These are phyloP conservation scores for Symbiodinium pilosum DNA, from an alignment of 73 alveolate genomes.

Conservation along the genomic window DNA sequence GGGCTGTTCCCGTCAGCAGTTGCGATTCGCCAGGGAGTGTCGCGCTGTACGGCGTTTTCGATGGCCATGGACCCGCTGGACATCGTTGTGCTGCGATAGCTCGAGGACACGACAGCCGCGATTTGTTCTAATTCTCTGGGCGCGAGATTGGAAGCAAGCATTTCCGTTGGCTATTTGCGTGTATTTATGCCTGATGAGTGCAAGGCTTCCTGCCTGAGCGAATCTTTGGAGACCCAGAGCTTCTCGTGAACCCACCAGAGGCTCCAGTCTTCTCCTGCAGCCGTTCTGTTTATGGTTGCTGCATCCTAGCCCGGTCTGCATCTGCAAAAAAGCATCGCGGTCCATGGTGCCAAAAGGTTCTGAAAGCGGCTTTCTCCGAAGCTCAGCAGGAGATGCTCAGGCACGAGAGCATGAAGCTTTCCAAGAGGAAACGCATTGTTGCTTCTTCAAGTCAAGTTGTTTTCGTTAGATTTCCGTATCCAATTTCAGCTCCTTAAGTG, in stretches of 20 bases:
- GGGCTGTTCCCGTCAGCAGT: no score
- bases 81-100: constrained; percentile 92
- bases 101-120: constrained; percentile 49
- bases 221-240: constrained; percentile 78
- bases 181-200: not conserved
- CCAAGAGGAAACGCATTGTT: no score
- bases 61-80: constrained; percentile 91
- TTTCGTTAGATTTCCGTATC: no score
- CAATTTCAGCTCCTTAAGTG: no score
- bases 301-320: no score
- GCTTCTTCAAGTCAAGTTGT: no score
- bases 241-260: constrained; percentile 61
- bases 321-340: no score
- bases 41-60: constrained; percentile 75
- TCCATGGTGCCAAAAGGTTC: constrained; percentile 64
- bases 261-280: not conserved
- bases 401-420: not conserved
- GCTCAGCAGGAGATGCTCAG: constrained; percentile 83
- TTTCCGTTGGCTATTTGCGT: not conserved
- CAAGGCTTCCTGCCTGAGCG: constrained; percentile 76
- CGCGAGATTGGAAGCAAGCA: not conserved
- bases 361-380: constrained; percentile 62
- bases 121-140: no score
- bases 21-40: constrained; percentile 16
- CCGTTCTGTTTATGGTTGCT: no score